phyloP scores from a whole-genome alignment of 108 stramenopile species.

The Aurantiochytrium sp. region DNA sequence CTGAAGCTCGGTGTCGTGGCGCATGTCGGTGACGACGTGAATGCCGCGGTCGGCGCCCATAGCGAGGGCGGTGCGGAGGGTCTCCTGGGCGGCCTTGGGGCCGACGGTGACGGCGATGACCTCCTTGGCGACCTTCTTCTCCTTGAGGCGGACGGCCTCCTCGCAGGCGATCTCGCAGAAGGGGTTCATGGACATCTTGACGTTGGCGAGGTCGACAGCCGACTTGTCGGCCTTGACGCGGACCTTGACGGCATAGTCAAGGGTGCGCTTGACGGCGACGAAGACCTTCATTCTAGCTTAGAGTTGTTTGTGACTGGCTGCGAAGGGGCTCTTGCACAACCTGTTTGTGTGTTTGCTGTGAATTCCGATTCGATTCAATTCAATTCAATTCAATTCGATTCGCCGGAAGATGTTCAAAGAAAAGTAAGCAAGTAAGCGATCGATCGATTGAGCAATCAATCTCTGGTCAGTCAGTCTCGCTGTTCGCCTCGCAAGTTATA shows the following conservation, averaged over 20 bases:
- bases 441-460: too few relatives aligned
- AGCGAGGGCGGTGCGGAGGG: conserved; percentile 72
- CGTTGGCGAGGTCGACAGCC: conserved; percentile 83
- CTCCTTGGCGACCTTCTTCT: conserved; percentile 65
- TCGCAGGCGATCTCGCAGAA: conserved; percentile 96
- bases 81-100: conserved; percentile 91
- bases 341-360: too few relatives aligned
- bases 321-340: too few relatives aligned
- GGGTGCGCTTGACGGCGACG: conserved; percentile 50
- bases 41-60: conserved; percentile 69
- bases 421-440: too few relatives aligned
- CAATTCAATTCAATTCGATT: too few relatives aligned
- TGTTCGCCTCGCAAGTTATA: too few relatives aligned
- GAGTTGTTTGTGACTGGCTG: too few relatives aligned
- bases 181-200: conserved; percentile 99
- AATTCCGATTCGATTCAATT: too few relatives aligned
- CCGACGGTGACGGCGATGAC: conserved; percentile 91
- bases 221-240: conserved; percentile 79
- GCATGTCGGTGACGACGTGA: conserved; percentile 80
- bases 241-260: conserved; percentile 97
- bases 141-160: conserved; percentile 95
- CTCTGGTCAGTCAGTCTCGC: too few relatives aligned
- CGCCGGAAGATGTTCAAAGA: too few relatives aligned
- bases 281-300: conserved; percentile 40
- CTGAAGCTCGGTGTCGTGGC: conserved; percentile 89